phyloP scores from a whole-genome alignment of 2,329 filamentous ascomycete species.

The Zasmidium angulare region DNA sequence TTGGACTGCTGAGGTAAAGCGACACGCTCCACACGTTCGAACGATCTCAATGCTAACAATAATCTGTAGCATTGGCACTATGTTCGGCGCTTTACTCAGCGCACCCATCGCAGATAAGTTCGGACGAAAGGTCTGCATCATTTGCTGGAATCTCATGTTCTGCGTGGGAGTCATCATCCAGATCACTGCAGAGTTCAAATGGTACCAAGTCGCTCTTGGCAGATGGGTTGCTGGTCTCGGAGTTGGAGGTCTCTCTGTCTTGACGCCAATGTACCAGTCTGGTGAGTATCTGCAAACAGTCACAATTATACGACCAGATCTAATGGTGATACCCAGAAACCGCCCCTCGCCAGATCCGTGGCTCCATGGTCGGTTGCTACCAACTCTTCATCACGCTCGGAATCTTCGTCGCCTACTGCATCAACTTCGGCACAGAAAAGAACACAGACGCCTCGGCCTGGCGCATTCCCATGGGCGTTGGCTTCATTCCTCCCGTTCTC shows the following conservation, averaged over 20 bases:
- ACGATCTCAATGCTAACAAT: too few species aligned
- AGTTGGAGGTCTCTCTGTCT: conserved; percentile 63
- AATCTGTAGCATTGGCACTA: conserved; percentile 61
- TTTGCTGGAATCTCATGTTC: conserved; percentile 62
- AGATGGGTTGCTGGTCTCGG: conserved; percentile 66
- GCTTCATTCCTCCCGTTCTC: conserved; percentile 56
- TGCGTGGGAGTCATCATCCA: conserved; percentile 66
- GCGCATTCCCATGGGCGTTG: conserved; percentile 63
- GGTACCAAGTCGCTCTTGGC: conserved; percentile 66
- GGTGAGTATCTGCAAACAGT: neutral
- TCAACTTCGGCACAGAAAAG: conserved; percentile 61
- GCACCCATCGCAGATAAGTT: conserved; percentile 62
- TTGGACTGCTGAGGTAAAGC: conserved; percentile 59
- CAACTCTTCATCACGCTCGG: conserved; percentile 70
- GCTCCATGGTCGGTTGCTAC: conserved; percentile 63
- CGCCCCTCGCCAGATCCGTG: conserved; percentile 63
- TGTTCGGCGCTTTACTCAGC: conserved; percentile 58
- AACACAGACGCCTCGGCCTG: conserved; percentile 54
- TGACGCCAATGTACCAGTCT: conserved; percentile 68
- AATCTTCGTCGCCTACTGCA: conserved; percentile 53
- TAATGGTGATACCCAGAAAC: conserved; percentile 51
- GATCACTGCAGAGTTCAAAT: conserved; percentile 56
- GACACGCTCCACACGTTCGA: conserved; percentile 60
- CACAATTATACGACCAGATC: too few species aligned
- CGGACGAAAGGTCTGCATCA: conserved; percentile 63